Evolutionary conservation across 140 eudicot species (phyloP).

Genomic region (Anethum foeniculum): DNA sequence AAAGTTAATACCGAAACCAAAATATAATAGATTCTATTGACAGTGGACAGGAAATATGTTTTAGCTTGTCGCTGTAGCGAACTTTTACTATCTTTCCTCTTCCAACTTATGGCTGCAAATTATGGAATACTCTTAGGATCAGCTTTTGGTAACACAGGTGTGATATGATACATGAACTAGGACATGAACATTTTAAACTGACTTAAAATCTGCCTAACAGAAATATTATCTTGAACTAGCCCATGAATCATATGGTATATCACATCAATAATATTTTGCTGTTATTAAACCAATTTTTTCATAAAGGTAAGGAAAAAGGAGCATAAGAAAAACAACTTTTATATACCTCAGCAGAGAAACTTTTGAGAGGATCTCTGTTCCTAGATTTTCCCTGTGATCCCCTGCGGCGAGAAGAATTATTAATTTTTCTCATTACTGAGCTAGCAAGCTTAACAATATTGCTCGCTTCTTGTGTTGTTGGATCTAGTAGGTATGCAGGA

Average conservation of each 20-base stretch:
- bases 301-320: not conserved
- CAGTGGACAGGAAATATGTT: not conserved
- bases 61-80: not conserved
- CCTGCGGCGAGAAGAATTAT: conserved; percentile 27
- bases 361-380: conserved; percentile 78
- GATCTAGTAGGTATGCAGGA: conserved; percentile 78
- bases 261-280: not conserved
- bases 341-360: conserved; percentile 63
- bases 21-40: not conserved
- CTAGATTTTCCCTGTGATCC: conserved; percentile 52
- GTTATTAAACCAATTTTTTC: not conserved
- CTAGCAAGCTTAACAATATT: conserved; percentile 74
- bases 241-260: not conserved
- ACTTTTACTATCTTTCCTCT: not conserved
- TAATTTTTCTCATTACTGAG: conserved; percentile 69
- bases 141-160: not conserved
- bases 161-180: not conserved
- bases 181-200: not conserved
- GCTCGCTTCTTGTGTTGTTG: conserved; percentile 88
- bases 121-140: not conserved
- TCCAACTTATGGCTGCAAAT: not conserved
- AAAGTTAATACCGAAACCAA: not conserved
- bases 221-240: not conserved
- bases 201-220: not conserved
- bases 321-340: not conserved